These are phyloP conservation scores for Paramecium primaurelia DNA, from an alignment of 73 alveolate genomes.

Conservation along the genomic window DNA sequence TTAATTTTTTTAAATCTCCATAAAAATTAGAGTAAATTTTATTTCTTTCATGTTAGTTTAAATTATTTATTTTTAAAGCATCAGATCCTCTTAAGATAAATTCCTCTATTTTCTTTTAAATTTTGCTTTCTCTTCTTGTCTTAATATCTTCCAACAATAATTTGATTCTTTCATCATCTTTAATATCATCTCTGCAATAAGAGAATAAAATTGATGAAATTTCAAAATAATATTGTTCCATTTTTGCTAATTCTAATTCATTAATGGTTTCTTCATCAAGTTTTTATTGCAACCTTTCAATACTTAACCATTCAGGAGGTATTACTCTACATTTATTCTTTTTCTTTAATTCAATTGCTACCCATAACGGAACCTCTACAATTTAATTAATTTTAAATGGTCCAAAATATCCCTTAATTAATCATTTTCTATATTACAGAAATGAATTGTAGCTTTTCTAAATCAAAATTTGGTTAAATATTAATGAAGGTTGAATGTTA, in stretches of 20 bases:
- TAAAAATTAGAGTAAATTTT: background rate
- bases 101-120: background rate
- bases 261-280: constrained; percentile 70
- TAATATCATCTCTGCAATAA: background rate
- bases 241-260: background rate
- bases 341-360: constrained; percentile 72
- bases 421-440: background rate
- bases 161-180: background rate
- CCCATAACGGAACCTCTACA: constrained; percentile 79
- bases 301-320: constrained; percentile 78
- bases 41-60: background rate
- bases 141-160: background rate
- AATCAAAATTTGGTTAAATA: background rate
- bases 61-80: background rate
- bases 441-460: background rate
- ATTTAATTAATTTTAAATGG: constrained; percentile 51
- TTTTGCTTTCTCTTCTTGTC: background rate
- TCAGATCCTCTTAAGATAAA: background rate
- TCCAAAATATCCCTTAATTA: constrained; percentile 52
- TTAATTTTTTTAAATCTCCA: background rate
- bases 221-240: background rate
- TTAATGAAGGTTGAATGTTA: background rate
- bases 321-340: constrained; percentile 74
- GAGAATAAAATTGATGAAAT: background rate
- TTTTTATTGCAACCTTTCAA: constrained; percentile 65